phyloP scores from a whole-genome alignment of 176 grass and related monocot genomes.

The Neostapfia colusana region DNA sequence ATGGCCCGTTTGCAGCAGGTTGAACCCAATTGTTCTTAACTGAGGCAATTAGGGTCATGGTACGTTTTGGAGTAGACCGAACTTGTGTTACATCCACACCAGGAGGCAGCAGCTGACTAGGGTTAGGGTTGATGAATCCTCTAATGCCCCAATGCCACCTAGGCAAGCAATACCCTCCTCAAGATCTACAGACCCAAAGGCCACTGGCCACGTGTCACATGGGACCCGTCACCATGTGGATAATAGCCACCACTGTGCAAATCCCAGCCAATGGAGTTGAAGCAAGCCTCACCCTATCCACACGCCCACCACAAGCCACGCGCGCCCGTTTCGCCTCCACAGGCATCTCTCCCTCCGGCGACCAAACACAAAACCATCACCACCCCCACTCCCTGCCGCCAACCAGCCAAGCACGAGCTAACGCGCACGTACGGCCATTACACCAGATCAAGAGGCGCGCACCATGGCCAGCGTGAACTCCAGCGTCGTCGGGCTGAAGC shows the following conservation, averaged over 20 bases:
- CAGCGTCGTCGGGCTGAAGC: constrained; percentile 65
- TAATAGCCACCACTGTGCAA: constrained; percentile 27
- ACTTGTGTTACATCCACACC: neutral
- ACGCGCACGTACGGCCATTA: neutral
- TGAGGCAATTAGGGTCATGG: too few relatives aligned
- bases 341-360: neutral
- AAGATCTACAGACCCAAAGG: constrained; percentile 25
- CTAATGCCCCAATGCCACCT: neutral
- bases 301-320: constrained; percentile 54
- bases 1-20: too few relatives aligned
- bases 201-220: constrained; percentile 1
- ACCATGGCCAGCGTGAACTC: constrained; percentile 69
- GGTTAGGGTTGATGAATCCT: neutral
- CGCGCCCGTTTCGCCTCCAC: constrained; percentile 17
- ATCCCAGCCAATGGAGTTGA: constrained; percentile 47
- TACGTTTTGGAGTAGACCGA: neutral
- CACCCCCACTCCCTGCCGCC: constrained; percentile 1
- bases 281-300: constrained; percentile 97
- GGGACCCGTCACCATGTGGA: constrained; percentile 30
- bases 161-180: neutral
- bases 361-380: constrained; percentile 52
- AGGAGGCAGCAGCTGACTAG: neutral
- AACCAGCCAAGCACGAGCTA: neutral
- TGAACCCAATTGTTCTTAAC: too few relatives aligned
- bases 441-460: too few relatives aligned